phyloP scores from a whole-genome alignment of 139 green algal genomes.

The Edaphochlamys debaryana region DNA sequence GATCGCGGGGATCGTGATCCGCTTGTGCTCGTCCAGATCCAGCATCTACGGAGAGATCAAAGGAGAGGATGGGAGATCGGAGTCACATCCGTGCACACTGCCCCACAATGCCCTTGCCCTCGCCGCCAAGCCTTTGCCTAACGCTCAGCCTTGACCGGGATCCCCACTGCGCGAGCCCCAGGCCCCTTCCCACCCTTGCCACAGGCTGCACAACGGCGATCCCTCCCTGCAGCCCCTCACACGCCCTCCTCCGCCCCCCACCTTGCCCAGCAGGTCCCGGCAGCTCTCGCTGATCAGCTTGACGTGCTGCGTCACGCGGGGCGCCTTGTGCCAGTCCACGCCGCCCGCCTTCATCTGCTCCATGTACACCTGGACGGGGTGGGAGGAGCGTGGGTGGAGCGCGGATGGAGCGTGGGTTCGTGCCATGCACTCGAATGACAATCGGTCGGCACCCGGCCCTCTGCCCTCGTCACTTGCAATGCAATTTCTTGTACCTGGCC shows the following conservation, averaged over 20 bases:
- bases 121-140: no score
- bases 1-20: conserved; percentile 85
- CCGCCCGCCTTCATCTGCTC: conserved; percentile 68
- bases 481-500: no score
- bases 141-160: not conserved
- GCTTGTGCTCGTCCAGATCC: conserved; percentile 57
- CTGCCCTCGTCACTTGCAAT: no score
- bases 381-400: not conserved
- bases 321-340: conserved; percentile 55
- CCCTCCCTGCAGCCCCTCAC: not conserved
- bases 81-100: no score
- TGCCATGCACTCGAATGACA: no score
- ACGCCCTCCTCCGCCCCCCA: conserved; percentile 5
- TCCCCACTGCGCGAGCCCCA: no score
- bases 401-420: not conserved
- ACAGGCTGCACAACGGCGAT: no score
- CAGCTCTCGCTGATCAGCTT: conserved; percentile 42
- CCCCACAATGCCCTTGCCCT: no score
- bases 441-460: no score
- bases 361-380: conserved; percentile 46
- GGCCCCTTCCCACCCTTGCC: not conserved
- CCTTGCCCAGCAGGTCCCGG: conserved; percentile 58
- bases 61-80: not conserved
- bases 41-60: conserved; percentile 47
- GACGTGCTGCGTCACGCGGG: conserved; percentile 42